A percentile compares a stretch with the other conserved stretches of the same genome.
phyloP scores from a whole-genome alignment of 306 rosid species.

The Lathyrus sativus region DNA sequence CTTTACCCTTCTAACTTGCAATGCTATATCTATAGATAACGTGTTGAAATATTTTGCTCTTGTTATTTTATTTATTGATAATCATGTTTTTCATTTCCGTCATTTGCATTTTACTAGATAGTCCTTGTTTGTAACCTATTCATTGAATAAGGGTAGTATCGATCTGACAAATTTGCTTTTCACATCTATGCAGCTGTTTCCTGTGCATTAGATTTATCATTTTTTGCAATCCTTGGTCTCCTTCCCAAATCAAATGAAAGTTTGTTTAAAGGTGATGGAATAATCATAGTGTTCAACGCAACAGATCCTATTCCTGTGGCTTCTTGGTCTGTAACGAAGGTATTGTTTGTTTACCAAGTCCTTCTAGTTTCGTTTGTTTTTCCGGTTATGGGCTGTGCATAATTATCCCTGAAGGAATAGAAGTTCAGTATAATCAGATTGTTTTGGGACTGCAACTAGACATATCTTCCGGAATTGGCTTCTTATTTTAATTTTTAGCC shows the following conservation, averaged over 20 bases:
- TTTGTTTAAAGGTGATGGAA: constrained; percentile 59
- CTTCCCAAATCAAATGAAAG: constrained; percentile 60
- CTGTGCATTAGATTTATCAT: constrained; percentile 58
- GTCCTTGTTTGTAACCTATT: constrained; percentile 7
- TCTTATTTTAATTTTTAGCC: no score
- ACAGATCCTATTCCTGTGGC: constrained; percentile 76
- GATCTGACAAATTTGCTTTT: constrained; percentile 36
- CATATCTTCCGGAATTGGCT: not conserved
- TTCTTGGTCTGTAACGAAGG: constrained; percentile 86
- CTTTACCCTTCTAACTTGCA: constrained; percentile 20
- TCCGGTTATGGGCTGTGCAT: not conserved
- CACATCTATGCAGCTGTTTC: constrained; percentile 68
- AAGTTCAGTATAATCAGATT: not conserved
- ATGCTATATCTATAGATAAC: not conserved
- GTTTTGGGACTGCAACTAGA: constrained; percentile 1
- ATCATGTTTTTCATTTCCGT: not conserved
- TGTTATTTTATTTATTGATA: not conserved
- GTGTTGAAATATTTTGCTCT: not conserved
- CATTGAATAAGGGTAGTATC: constrained; percentile 14
- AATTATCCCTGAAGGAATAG: not conserved
- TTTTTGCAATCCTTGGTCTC: constrained; percentile 79
- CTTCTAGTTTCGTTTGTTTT: not conserved
- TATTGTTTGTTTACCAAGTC: constrained; percentile 37
- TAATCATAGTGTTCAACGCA: constrained; percentile 64
- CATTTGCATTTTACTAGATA: not conserved